Evolutionary conservation across 75 land plant species (phyloP).

Genomic region (Pinus albicaulis): DNA sequence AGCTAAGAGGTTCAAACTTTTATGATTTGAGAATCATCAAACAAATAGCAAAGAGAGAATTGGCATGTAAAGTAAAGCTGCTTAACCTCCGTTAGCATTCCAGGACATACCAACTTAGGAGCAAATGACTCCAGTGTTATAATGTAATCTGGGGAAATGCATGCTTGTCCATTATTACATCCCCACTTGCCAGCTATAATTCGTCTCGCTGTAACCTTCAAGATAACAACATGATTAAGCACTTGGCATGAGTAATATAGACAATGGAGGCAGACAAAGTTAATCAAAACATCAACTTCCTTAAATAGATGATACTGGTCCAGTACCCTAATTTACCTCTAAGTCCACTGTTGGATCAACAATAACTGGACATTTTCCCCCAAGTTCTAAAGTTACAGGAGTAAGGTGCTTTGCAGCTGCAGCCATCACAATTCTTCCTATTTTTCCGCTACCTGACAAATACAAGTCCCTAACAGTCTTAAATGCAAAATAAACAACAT

Average conservation of each 20-base stretch:
- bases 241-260: background rate
- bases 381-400: slow-evolving; percentile 93
- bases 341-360: slow-evolving; percentile 75
- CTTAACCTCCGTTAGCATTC: background rate
- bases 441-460: slow-evolving; percentile 66
- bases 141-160: slow-evolving; percentile 82
- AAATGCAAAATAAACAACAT: background rate
- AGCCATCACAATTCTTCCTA: slow-evolving; percentile 83
- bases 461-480: background rate
- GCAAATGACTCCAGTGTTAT: slow-evolving; percentile 69
- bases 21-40: background rate
- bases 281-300: background rate
- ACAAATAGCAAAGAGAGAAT: background rate
- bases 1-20: background rate
- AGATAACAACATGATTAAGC: background rate
- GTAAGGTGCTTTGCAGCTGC: slow-evolving; percentile 98
- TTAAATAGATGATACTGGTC: background rate
- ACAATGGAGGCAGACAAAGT: background rate
- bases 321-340: slow-evolving; percentile 36
- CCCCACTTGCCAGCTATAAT: slow-evolving; percentile 89
- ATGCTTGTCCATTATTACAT: slow-evolving; percentile 92
- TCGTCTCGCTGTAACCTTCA: slow-evolving; percentile 75
- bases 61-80: background rate
- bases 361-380: slow-evolving; percentile 87
- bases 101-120: slow-evolving; percentile 63